These are phyloP conservation scores for Drechslerella dactyloides DNA, from an alignment of 2,329 filamentous ascomycete species.

Conservation along the genomic window DNA sequence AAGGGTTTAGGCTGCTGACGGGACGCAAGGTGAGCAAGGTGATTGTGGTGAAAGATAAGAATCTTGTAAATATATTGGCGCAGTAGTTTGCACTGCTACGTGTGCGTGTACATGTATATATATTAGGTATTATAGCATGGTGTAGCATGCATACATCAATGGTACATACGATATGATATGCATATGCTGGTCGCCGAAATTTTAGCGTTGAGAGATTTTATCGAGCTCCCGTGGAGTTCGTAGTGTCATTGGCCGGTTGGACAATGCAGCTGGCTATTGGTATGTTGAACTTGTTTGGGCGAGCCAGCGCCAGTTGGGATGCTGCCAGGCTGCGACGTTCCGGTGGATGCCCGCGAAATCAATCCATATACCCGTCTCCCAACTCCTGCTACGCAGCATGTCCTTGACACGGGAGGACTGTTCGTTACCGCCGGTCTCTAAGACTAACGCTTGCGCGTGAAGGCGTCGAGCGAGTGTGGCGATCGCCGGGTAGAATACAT, in stretches of 20 bases:
- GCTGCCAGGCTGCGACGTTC: slow-evolving; percentile 54
- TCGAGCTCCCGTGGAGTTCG: no score
- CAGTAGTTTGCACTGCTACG: slow-evolving; percentile 57
- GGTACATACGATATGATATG: no score
- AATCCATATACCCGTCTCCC: slow-evolving; percentile 50
- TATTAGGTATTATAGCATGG: no score
- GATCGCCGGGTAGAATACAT: slow-evolving; percentile 54
- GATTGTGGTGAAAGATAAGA: slow-evolving; percentile 71
- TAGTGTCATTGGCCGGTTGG: no score
- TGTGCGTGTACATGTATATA: slow-evolving; percentile 11
- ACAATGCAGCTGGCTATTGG: no score
- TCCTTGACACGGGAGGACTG: slow-evolving; percentile 52
- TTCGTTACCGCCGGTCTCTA: slow-evolving; percentile 53
- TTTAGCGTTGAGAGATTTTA: no score
- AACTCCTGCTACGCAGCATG: slow-evolving; percentile 21
- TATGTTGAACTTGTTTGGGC: no score
- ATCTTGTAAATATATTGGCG: slow-evolving; percentile 74
- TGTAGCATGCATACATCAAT: no score
- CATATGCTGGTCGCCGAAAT: no score
- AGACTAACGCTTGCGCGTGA: slow-evolving; percentile 47
- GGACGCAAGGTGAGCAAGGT: slow-evolving; percentile 67
- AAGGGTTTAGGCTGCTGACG: slow-evolving; percentile 66
- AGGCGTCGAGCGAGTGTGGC: slow-evolving; percentile 43
- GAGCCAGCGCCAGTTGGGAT: slow-evolving; percentile 45
- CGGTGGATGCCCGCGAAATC: slow-evolving; percentile 53